Evolutionary conservation across 2,329 filamentous ascomycete species (phyloP).

Genomic region (Colletotrichum sublineola): DNA sequence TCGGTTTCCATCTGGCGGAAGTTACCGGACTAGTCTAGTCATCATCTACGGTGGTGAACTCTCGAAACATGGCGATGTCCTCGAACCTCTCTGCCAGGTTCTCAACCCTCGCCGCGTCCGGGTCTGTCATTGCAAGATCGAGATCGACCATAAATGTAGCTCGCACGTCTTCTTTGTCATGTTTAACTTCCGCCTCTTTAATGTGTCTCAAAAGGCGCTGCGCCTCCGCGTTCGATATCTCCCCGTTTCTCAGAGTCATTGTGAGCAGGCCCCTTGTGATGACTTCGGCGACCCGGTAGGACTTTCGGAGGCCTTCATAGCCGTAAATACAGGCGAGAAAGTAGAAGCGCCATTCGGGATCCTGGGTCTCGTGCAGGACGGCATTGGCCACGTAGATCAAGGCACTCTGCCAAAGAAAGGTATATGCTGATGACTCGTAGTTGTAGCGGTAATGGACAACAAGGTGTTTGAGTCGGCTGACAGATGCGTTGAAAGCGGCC

Average conservation of each 20-base stretch:
- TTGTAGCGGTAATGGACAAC: slow-evolving; percentile 53
- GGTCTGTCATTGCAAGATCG: slow-evolving; percentile 51
- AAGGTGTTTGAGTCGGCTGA: slow-evolving; percentile 54
- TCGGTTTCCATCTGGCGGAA: not conserved
- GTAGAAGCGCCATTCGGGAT: slow-evolving; percentile 52
- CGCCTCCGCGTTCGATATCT: slow-evolving; percentile 49
- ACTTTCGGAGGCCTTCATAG: slow-evolving; percentile 52
- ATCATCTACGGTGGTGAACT: slow-evolving; percentile 44
- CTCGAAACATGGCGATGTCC: slow-evolving; percentile 51
- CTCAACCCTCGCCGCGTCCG: slow-evolving; percentile 51
- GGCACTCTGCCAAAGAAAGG: slow-evolving; percentile 57
- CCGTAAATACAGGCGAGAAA: slow-evolving; percentile 55
- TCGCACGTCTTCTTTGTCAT: slow-evolving; percentile 46
- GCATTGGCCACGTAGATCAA: slow-evolving; percentile 57
- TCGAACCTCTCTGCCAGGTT: slow-evolving; percentile 52
- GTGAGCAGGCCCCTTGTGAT: slow-evolving; percentile 53
- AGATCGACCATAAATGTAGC: slow-evolving; percentile 56
- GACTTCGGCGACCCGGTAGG: slow-evolving; percentile 53
- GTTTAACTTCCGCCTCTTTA: slow-evolving; percentile 43
- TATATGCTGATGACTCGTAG: slow-evolving; percentile 51
- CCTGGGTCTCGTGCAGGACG: slow-evolving; percentile 48
- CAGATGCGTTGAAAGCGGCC: slow-evolving; percentile 51
- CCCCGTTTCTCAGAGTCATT: slow-evolving; percentile 52
- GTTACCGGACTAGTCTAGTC: not conserved
- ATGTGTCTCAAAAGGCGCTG: slow-evolving; percentile 50